Evolutionary conservation across 768 basidiomycete species (phyloP).

Genomic region (Phaeolepiota aurea): DNA sequence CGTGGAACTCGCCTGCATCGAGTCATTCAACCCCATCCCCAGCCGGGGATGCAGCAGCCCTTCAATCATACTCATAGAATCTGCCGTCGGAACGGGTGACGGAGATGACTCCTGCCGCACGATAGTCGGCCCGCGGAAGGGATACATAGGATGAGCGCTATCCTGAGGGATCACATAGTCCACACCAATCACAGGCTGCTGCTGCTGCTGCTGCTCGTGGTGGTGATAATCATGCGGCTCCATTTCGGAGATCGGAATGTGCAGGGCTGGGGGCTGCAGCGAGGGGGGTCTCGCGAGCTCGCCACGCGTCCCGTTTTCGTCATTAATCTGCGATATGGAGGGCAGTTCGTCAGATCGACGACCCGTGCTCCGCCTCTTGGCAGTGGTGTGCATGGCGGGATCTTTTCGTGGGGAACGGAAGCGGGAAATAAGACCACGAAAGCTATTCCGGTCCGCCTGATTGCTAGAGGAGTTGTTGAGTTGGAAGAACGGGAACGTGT

Average conservation of each 20-base stretch:
- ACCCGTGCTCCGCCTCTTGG: conserved; percentile 1
- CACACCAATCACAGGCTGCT: too few relatives aligned
- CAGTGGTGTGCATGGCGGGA: conserved; percentile 9
- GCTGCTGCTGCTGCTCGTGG: too few relatives aligned
- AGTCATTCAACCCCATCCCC: background rate
- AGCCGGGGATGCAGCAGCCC: background rate
- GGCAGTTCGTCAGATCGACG: conserved; percentile 5
- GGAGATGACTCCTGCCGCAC: background rate
- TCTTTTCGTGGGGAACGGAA: conserved; percentile 8
- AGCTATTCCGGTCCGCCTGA: conserved; percentile 7
- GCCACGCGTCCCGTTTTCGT: too few relatives aligned
- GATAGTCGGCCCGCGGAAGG: background rate
- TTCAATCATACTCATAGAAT: conserved; percentile 1
- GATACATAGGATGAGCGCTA: too few relatives aligned
- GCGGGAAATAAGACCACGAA: conserved; percentile 11
- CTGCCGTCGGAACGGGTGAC: background rate
- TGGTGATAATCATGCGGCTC: too few relatives aligned
- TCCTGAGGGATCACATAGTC: too few relatives aligned
- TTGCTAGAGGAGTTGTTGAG: conserved; percentile 8
- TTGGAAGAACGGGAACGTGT: conserved; percentile 8
- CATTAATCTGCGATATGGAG: conserved; percentile 5
- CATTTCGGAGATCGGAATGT: too few relatives aligned
- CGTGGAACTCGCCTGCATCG: background rate
- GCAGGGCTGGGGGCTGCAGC: too few relatives aligned
- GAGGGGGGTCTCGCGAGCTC: too few relatives aligned